These are phyloP conservation scores for Thelonectria blattea DNA, from an alignment of 2,329 filamentous ascomycete genomes.

Conservation along the genomic window DNA sequence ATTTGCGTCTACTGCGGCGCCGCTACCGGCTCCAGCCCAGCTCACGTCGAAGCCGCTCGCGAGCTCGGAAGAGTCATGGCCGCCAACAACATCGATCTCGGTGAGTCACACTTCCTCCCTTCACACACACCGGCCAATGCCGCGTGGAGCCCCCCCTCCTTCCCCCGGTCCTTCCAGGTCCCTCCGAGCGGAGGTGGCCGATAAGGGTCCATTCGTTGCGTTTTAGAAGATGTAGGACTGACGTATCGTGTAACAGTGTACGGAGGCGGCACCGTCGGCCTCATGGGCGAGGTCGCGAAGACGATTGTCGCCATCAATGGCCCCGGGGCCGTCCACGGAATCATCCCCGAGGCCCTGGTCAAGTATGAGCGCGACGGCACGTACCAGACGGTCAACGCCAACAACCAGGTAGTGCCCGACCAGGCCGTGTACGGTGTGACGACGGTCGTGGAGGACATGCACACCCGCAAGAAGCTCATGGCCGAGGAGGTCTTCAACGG, in stretches of 20 bases:
- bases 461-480: slow-evolving; percentile 94
- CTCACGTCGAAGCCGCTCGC: slow-evolving; percentile 79
- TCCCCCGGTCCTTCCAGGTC: too few relatives aligned
- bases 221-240: not conserved
- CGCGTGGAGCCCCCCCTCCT: slow-evolving; percentile 1
- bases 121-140: not conserved
- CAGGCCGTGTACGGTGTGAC: slow-evolving; percentile 77
- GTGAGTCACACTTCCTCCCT: slow-evolving; percentile 44
- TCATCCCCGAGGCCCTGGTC: slow-evolving; percentile 88
- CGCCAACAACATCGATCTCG: slow-evolving; percentile 77
- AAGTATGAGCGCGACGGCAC: slow-evolving; percentile 74
- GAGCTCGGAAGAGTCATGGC: slow-evolving; percentile 77
- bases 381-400: slow-evolving; percentile 52
- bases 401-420: slow-evolving; percentile 66
- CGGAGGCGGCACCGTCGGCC: slow-evolving; percentile 89
- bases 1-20: slow-evolving; percentile 97
- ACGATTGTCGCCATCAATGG: slow-evolving; percentile 85
- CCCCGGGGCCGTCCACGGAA: slow-evolving; percentile 83
- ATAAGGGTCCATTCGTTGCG: too few relatives aligned
- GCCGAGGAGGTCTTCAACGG: slow-evolving; percentile 83
- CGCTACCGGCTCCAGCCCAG: slow-evolving; percentile 72
- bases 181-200: slow-evolving; percentile 1
- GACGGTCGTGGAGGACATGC: slow-evolving; percentile 93
- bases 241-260: slow-evolving; percentile 65
- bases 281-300: slow-evolving; percentile 94